A percentile compares a stretch with the other conserved stretches of the same genome.
These are phyloP conservation scores for Tremellales sp. DNA, from an alignment of 1,284 basidiomycete species.

Conservation along the genomic window DNA sequence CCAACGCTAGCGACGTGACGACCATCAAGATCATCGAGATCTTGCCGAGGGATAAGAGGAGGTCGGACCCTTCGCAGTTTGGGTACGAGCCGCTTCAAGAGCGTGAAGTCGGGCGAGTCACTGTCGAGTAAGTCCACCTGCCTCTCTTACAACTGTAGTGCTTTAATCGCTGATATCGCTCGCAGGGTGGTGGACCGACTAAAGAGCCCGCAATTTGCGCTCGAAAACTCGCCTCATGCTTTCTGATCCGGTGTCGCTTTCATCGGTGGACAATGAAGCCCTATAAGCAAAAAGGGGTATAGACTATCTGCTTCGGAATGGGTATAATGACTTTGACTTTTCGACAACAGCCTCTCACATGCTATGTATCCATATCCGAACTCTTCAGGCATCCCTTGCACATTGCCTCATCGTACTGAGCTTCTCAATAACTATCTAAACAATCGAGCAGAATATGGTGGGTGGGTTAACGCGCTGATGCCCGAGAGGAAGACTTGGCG, in stretches of 20 bases:
- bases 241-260: conserved; percentile 12
- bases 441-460: no score
- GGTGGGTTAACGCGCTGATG: no score
- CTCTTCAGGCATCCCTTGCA: no score
- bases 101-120: conserved; percentile 36
- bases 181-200: conserved; percentile 32
- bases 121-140: conserved; percentile 35
- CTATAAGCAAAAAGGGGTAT: no score
- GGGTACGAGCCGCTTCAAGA: conserved; percentile 38
- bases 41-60: conserved; percentile 33
- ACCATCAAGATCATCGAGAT: conserved; percentile 37
- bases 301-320: no score
- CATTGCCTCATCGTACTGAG: no score
- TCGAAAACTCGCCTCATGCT: conserved; percentile 35
- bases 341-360: no score
- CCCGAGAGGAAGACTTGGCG: no score
- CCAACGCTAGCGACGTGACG: conserved; percentile 25
- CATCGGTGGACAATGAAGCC: no score
- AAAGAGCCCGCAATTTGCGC: conserved; percentile 32
- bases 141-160: not conserved
- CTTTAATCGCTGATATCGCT: conserved; percentile 4
- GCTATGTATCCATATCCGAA: no score
- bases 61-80: conserved; percentile 36
- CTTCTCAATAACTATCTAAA: no score
- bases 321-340: no score